A percentile compares a stretch with the other conserved stretches of the same genome.
phyloP scores from a whole-genome alignment of 2,329 filamentous ascomycete genomes.

The Sclerotinia nivalis region DNA sequence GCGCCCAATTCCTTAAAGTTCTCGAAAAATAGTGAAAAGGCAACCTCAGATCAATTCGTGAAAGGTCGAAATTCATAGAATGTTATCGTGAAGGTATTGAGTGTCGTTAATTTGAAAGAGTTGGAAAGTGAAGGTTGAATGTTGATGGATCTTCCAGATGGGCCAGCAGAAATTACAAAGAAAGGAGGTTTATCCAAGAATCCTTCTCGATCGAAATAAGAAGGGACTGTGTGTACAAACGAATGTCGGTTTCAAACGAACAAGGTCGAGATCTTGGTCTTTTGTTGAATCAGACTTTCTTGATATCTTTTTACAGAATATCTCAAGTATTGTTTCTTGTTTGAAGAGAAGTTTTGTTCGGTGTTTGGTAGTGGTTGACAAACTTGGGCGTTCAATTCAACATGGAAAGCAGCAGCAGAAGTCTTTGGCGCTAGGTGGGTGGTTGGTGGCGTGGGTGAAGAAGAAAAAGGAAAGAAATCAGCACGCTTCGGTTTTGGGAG shows the following conservation, averaged over 20 bases:
- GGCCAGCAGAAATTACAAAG: constrained; percentile 3
- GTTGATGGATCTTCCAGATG: not conserved
- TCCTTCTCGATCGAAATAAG: constrained; percentile 1
- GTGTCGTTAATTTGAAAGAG: not conserved
- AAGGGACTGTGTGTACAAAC: constrained; percentile 8
- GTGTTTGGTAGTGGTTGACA: not conserved
- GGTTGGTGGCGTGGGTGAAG: not conserved
- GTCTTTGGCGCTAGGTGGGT: not conserved
- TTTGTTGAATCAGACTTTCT: not conserved
- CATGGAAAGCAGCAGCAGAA: not conserved
- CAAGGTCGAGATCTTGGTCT: not conserved
- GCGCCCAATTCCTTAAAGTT: constrained; percentile 4
- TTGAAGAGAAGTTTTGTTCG: not conserved
- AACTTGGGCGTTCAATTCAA: constrained; percentile 1
- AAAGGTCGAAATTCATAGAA: not conserved
- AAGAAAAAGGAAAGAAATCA: not conserved
- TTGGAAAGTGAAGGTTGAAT: constrained; percentile 5
- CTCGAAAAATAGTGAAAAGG: not conserved
- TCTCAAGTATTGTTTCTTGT: not conserved
- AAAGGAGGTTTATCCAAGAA: constrained; percentile 21
- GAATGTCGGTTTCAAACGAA: constrained; percentile 6
- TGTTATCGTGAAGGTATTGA: constrained; percentile 4
- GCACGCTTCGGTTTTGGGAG: not conserved
- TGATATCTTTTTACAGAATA: constrained; percentile 3
- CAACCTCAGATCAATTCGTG: not conserved